A percentile compares a stretch with the other conserved stretches of the same genome.
Evolutionary conservation across 495 filamentous ascomycete genomes (phyloP).

Genomic region (Podospora comata): DNA sequence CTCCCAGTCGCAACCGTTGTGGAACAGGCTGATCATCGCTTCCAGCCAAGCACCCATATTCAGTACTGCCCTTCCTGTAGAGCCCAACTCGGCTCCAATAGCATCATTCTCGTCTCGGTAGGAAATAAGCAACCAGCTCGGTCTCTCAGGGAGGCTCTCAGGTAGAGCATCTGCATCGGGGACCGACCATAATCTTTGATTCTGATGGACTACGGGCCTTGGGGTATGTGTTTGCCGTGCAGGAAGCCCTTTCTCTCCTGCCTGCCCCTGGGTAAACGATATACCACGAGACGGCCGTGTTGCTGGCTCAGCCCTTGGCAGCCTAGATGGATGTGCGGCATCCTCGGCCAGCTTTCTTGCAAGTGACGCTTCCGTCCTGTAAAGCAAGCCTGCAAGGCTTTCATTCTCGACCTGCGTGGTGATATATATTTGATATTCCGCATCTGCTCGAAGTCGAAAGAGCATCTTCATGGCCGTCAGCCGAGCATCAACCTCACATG

Average conservation of each 20-base stretch:
- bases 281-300: conserved; percentile 44
- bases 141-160: conserved; percentile 38
- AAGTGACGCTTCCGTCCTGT: conserved; percentile 58
- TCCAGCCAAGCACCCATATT: conserved; percentile 75
- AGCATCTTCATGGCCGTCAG: conserved; percentile 79
- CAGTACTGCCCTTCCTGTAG: conserved; percentile 42
- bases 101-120: conserved; percentile 8
- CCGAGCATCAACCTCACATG: conserved; percentile 62
- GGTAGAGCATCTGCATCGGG: conserved; percentile 53
- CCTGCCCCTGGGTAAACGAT: conserved; percentile 47
- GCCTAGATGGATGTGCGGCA: conserved; percentile 39
- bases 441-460: conserved; percentile 80
- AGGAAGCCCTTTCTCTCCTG: conserved; percentile 34
- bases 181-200: conserved; percentile 49
- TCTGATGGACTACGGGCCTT: conserved; percentile 33
- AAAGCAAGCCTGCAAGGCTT: conserved; percentile 66
- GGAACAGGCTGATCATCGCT: conserved; percentile 65
- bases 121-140: conserved; percentile 45
- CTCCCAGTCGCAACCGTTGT: conserved; percentile 84
- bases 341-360: conserved; percentile 51
- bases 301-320: conserved; percentile 37
- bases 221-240: conserved; percentile 37
- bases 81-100: conserved; percentile 13
- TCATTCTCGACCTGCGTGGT: conserved; percentile 63
- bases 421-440: conserved; percentile 66